These are phyloP conservation scores for Trypanosoma cruzi DNA, from an alignment of 208 protist genomes.

Conservation along the genomic window DNA sequence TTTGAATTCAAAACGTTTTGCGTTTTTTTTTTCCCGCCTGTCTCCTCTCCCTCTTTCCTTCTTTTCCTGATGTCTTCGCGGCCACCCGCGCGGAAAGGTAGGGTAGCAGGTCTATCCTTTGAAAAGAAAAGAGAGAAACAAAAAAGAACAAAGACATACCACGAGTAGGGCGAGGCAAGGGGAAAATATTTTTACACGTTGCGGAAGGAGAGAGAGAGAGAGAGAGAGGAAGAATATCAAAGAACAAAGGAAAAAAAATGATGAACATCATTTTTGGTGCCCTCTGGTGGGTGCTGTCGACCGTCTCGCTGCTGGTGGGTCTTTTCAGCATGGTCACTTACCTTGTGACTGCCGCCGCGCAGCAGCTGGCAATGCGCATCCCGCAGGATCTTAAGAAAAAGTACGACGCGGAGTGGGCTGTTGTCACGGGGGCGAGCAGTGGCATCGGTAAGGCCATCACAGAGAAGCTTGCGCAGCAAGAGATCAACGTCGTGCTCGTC, in stretches of 20 bases:
- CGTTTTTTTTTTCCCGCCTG: slow-evolving; percentile 5
- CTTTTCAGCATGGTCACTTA: slow-evolving; percentile 82
- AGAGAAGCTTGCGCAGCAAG: slow-evolving; percentile 91
- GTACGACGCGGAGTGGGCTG: slow-evolving; percentile 82
- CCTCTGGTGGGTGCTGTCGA: slow-evolving; percentile 61
- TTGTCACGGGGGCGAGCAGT: slow-evolving; percentile 95
- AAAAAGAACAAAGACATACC: too few species aligned
- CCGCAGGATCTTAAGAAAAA: slow-evolving; percentile 80
- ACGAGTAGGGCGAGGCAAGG: too few species aligned
- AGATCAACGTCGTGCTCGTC: slow-evolving; percentile 93
- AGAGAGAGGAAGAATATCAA: too few species aligned
- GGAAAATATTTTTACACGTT: too few species aligned
- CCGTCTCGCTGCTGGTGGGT: slow-evolving; percentile 68
- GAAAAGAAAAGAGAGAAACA: too few species aligned
- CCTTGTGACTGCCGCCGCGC: slow-evolving; percentile 40
- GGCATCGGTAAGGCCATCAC: slow-evolving; percentile 95
- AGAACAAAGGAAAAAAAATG: neutral
- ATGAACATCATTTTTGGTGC: slow-evolving; percentile 40
- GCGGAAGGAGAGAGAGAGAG: too few species aligned
- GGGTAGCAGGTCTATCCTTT: too few species aligned
- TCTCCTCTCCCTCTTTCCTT: slow-evolving; percentile 2
- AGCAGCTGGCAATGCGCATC: slow-evolving; percentile 62
- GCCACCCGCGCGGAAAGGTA: too few species aligned
- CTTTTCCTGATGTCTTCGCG: neutral
- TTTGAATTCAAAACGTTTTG: neutral